Evolutionary conservation across 208 protist genomes (phyloP).

Genomic region (Trypanosomatidae sp.): DNA sequence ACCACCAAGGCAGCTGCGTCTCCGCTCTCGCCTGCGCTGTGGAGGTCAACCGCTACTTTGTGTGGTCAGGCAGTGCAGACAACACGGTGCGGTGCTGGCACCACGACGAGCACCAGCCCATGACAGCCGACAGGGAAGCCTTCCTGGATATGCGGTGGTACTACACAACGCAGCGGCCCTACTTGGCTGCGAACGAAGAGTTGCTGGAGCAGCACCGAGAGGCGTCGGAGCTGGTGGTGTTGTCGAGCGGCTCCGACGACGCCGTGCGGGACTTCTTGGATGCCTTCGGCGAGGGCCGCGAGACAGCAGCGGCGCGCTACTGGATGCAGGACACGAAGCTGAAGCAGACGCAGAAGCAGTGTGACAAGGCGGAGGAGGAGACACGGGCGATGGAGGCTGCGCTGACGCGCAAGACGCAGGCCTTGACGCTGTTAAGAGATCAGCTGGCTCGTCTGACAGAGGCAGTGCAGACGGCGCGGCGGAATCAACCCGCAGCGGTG

Average conservation of each 20-base stretch:
- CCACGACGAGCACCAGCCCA: slow-evolving; percentile 80
- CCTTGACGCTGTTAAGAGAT: slow-evolving; percentile 33
- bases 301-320: slow-evolving; percentile 39
- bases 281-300: slow-evolving; percentile 23
- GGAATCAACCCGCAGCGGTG: too few relatives aligned
- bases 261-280: slow-evolving; percentile 36
- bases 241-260: slow-evolving; percentile 68
- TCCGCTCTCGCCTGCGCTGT: slow-evolving; percentile 49
- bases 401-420: slow-evolving; percentile 32
- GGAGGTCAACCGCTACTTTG: slow-evolving; percentile 69
- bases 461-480: too few relatives aligned
- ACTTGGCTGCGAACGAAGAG: slow-evolving; percentile 49
- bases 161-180: slow-evolving; percentile 65
- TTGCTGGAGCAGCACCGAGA: slow-evolving; percentile 72
- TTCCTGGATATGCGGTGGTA: slow-evolving; percentile 87
- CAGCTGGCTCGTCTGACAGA: slow-evolving; percentile 52
- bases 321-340: slow-evolving; percentile 41
- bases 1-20: slow-evolving; percentile 47
- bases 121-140: slow-evolving; percentile 58
- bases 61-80: slow-evolving; percentile 72
- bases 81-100: slow-evolving; percentile 83
- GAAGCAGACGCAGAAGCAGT: slow-evolving; percentile 34
- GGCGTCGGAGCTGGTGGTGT: slow-evolving; percentile 50
- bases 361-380: slow-evolving; percentile 32
- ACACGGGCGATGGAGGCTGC: slow-evolving; percentile 33